Evolutionary conservation across 495 filamentous ascomycete genomes (phyloP).

Genomic region (Talaromyces trachyspermus): DNA sequence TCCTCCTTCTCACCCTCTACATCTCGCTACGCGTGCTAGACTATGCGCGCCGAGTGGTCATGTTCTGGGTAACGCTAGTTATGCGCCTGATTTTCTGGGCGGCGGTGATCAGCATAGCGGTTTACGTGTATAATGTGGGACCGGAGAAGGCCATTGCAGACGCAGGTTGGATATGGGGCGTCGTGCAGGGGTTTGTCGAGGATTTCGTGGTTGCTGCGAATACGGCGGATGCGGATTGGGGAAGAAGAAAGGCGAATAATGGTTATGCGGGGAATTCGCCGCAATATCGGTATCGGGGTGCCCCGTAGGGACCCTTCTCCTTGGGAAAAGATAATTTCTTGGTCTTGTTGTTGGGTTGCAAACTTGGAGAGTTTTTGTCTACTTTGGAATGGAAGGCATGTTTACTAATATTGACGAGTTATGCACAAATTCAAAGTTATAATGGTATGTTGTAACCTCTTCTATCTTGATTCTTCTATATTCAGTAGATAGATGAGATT

Average conservation of each 20-base stretch:
- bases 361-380: no score
- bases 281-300: no score
- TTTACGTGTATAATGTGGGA: constrained; percentile 57
- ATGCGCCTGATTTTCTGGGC: constrained; percentile 55
- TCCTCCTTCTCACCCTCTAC: constrained; percentile 48
- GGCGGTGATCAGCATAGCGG: constrained; percentile 35
- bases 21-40: constrained; percentile 60
- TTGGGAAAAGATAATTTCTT: no score
- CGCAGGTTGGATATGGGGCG: constrained; percentile 44
- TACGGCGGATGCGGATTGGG: constrained; percentile 23
- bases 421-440: no score
- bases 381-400: no score
- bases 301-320: no score
- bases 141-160: constrained; percentile 54
- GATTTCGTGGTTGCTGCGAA: constrained; percentile 48
- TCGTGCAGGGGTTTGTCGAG: constrained; percentile 48
- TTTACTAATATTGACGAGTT: no score
- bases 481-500: no score
- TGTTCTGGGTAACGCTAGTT: constrained; percentile 64
- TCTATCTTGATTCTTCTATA: no score
- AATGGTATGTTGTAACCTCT: no score
- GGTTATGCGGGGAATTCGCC: background rate
- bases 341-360: no score
- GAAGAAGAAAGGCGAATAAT: constrained; percentile 10
- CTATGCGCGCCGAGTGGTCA: constrained; percentile 56